Evolutionary conservation across 306 rosid species (phyloP).

Genomic region (Cercis canadensis): DNA sequence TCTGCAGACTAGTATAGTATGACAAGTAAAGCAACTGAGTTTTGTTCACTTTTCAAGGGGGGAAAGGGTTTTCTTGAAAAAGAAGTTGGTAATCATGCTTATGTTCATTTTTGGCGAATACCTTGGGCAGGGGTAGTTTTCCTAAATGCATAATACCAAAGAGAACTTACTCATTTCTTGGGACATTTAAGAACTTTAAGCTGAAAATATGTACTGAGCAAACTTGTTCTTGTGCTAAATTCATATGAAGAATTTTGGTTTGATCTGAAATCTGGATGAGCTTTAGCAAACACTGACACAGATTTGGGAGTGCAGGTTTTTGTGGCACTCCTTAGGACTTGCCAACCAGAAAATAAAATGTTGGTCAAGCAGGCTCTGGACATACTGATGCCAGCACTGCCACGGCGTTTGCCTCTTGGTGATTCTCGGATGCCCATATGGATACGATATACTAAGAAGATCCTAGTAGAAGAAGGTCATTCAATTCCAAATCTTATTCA

Average conservation of each 20-base stretch:
- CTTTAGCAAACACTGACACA: conserved; percentile 22
- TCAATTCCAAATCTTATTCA: conserved; percentile 97
- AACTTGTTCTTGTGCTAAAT: conserved; percentile 5
- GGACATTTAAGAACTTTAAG: conserved; percentile 1
- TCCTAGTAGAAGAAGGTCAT: conserved; percentile 98
- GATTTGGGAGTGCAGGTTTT: conserved; percentile 80
- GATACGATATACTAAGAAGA: conserved; percentile 95
- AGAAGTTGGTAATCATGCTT: background rate
- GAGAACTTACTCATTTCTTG: background rate
- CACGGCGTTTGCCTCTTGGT: conserved; percentile 94
- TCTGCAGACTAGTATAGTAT: no score
- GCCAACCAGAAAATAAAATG: conserved; percentile 99
- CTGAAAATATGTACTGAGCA: conserved; percentile 15
- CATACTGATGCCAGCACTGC: conserved; percentile 98
- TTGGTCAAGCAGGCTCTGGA: conserved; percentile 99
- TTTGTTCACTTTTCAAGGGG: no score
- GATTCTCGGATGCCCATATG: conserved; percentile 98
- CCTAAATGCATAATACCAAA: background rate
- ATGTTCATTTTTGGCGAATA: background rate
- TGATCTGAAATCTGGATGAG: conserved; percentile 27
- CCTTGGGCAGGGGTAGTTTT: background rate
- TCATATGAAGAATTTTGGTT: conserved; percentile 16
- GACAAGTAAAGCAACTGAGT: no score
- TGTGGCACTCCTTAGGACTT: conserved; percentile 97
- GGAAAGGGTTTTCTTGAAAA: background rate